Conservation (phyloP, 208 protist genomes). For the Leishmania guyanensis region DNA sequence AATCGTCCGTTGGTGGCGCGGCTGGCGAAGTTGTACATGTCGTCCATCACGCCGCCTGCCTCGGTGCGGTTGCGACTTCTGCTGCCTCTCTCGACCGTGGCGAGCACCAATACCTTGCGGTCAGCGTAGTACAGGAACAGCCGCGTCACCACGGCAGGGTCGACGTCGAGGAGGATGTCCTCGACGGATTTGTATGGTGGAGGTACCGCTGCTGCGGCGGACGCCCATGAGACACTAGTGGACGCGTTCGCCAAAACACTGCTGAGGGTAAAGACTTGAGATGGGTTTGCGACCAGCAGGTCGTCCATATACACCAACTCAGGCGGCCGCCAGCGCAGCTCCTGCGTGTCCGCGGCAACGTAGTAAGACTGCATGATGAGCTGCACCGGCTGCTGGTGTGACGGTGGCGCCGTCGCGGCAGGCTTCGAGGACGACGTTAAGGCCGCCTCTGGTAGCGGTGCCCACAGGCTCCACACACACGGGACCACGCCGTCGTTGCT, state of each 20-base stretch:
- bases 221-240: background rate
- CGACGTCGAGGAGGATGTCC: slow-evolving; percentile 26
- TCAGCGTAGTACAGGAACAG: slow-evolving; percentile 53
- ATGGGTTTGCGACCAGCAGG: slow-evolving; percentile 32
- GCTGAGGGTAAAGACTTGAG: slow-evolving; percentile 40
- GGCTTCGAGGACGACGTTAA: background rate
- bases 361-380: slow-evolving; percentile 47
- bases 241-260: slow-evolving; percentile 16
- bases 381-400: slow-evolving; percentile 22
- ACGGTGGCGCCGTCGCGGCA: background rate
- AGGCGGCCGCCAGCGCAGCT: slow-evolving; percentile 37
- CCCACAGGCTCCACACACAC: slow-evolving; percentile 51
- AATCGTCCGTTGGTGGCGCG: slow-evolving; percentile 12
- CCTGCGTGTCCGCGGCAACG: slow-evolving; percentile 33
- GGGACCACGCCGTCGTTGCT: slow-evolving; percentile 46
- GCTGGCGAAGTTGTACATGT: slow-evolving; percentile 26
- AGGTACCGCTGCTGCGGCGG: background rate
- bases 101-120: slow-evolving; percentile 42
- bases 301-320: slow-evolving; percentile 40
- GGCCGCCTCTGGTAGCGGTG: slow-evolving; percentile 11
- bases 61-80: slow-evolving; percentile 7
- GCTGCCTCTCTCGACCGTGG: slow-evolving; percentile 33
- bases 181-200: slow-evolving; percentile 17
- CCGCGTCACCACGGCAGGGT: slow-evolving; percentile 32
- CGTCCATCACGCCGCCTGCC: slow-evolving; percentile 14